phyloP scores from a whole-genome alignment of 2,329 filamentous ascomycete species.

The Chalaropsis ovoidea region DNA sequence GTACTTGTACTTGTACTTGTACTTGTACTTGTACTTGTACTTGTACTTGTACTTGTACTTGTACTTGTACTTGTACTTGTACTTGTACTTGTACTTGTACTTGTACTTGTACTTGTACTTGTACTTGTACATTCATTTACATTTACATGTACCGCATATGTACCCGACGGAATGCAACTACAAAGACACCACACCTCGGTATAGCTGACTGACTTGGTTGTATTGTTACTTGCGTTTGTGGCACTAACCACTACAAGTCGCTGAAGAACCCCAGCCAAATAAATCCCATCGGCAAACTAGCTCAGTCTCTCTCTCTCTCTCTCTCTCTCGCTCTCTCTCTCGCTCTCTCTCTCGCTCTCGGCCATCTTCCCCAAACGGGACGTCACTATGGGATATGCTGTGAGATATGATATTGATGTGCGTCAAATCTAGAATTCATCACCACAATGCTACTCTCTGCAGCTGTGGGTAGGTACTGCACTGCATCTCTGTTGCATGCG shows the following conservation, averaged over 20 bases:
- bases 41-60: no score
- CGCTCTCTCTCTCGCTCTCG: neutral
- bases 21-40: no score
- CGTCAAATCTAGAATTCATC: neutral
- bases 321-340: neutral
- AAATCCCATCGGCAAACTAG: no score
- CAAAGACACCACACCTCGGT: neutral
- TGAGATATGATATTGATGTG: conserved; percentile 4
- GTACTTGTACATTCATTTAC: neutral
- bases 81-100: no score
- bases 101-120: neutral
- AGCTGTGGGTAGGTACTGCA: no score
- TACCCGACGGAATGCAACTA: neutral
- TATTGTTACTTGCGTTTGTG: no score
- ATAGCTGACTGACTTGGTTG: no score
- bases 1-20: no score
- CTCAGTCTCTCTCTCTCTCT: neutral
- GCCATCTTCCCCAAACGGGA: conserved; percentile 7
- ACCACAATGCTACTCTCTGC: neutral
- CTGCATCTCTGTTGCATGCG: neutral
- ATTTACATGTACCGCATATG: neutral
- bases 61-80: neutral
- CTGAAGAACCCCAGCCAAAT: no score
- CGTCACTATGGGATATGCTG: neutral
- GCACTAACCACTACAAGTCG: no score